phyloP scores from a whole-genome alignment of 192 early-diverging fungal species.

The Diversispora epigaea region DNA sequence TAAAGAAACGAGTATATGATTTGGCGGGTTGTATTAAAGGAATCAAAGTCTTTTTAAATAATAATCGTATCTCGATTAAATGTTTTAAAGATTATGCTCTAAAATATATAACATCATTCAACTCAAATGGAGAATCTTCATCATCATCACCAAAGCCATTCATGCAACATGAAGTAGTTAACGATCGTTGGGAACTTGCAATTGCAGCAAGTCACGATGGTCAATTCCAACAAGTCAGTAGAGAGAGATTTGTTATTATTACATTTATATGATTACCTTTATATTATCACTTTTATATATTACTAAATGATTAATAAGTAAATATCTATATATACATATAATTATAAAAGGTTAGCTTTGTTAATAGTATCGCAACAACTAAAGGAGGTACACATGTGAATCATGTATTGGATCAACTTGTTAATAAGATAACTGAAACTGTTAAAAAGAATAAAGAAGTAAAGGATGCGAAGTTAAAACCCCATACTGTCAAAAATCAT shows the following conservation, averaged over 20 bases:
- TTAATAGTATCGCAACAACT: slow-evolving; percentile 93
- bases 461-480: slow-evolving; percentile 68
- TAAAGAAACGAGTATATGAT: slow-evolving; percentile 93
- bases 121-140: not conserved
- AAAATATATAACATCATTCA: slow-evolving; percentile 58
- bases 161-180: slow-evolving; percentile 74
- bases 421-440: slow-evolving; percentile 62
- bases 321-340: too few relatives aligned
- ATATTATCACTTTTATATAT: too few relatives aligned
- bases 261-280: too few relatives aligned
- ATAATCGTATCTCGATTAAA: slow-evolving; percentile 76
- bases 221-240: slow-evolving; percentile 83
- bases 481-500: slow-evolving; percentile 86
- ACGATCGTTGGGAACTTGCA: slow-evolving; percentile 90
- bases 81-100: slow-evolving; percentile 89
- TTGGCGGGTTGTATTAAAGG: slow-evolving; percentile 83
- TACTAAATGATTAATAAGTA: too few relatives aligned
- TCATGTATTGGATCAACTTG: slow-evolving; percentile 80
- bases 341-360: slow-evolving; percentile 59
- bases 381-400: slow-evolving; percentile 92
- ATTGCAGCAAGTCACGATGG: slow-evolving; percentile 85
- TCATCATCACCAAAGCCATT: slow-evolving; percentile 41
- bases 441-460: slow-evolving; percentile 68
- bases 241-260: too few relatives aligned
- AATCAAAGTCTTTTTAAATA: slow-evolving; percentile 87